Evolutionary conservation across 2,329 filamentous ascomycete species (phyloP).

Genomic region (Aplosporella prunicola): DNA sequence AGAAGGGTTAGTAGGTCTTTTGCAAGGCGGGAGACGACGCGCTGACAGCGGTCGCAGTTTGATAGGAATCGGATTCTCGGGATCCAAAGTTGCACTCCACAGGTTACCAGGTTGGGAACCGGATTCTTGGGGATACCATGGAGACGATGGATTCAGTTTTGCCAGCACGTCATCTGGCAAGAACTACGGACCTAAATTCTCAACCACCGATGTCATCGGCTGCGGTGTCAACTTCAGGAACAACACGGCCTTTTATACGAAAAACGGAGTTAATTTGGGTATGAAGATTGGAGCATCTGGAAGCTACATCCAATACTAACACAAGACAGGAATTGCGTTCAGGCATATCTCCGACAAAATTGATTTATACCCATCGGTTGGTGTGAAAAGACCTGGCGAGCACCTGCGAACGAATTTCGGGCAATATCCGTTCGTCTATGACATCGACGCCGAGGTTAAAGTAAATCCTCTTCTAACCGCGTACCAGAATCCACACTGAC

Average conservation of each 20-base stretch:
- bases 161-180: constrained; percentile 48
- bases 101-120: constrained; percentile 57
- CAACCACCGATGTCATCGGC: constrained; percentile 50
- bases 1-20: constrained; percentile 49
- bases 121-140: constrained; percentile 58
- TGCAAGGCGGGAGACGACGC: background rate
- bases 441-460: constrained; percentile 79
- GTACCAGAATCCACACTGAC: no score
- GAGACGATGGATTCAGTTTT: constrained; percentile 57
- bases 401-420: constrained; percentile 54
- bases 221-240: constrained; percentile 57
- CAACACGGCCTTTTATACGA: constrained; percentile 54
- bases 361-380: constrained; percentile 57
- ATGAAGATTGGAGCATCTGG: constrained; percentile 11
- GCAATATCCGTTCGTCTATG: constrained; percentile 70
- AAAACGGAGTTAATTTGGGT: constrained; percentile 52
- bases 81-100: constrained; percentile 48
- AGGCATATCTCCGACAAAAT: constrained; percentile 47
- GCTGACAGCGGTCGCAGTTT: constrained; percentile 24
- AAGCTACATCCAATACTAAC: constrained; percentile 2
- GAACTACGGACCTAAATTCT: constrained; percentile 51
- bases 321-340: constrained; percentile 56
- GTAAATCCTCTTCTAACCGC: no score
- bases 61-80: constrained; percentile 53
- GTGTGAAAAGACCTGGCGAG: constrained; percentile 56